These are phyloP conservation scores for Schizosaccharomyces octosporus DNA, from an alignment of 805 yeast species.

Conservation along the genomic window DNA sequence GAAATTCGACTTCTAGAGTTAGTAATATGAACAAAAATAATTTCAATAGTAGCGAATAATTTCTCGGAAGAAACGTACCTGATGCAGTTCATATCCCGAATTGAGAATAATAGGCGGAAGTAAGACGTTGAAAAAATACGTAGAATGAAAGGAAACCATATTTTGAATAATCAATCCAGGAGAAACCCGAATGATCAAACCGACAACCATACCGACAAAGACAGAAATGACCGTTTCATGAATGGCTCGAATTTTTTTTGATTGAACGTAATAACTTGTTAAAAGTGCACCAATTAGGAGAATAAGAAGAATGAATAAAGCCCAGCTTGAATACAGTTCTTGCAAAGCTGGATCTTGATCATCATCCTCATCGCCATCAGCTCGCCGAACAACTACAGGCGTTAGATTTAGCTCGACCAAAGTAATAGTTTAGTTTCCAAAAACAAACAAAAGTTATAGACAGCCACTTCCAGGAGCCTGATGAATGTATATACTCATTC, in stretches of 20 bases:
- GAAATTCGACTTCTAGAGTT: slow-evolving; percentile 43
- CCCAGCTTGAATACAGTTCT: slow-evolving; percentile 95
- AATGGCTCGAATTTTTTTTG: slow-evolving; percentile 73
- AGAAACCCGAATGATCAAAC: slow-evolving; percentile 62
- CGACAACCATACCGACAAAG: slow-evolving; percentile 72
- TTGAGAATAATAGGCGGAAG: slow-evolving; percentile 90
- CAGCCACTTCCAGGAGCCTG: no score
- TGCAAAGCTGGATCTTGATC: slow-evolving; percentile 67
- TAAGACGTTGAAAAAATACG: slow-evolving; percentile 78
- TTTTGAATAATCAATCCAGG: slow-evolving; percentile 97
- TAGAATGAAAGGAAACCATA: slow-evolving; percentile 80
- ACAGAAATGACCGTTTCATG: slow-evolving; percentile 93
- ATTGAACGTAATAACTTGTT: slow-evolving; percentile 85
- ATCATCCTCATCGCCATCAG: slow-evolving; percentile 24
- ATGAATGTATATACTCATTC: no score
- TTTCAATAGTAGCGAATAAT: neutral
- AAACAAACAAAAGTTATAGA: no score
- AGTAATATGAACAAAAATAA: neutral
- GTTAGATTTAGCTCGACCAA: no score
- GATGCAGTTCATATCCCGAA: slow-evolving; percentile 90
- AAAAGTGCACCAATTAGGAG: slow-evolving; percentile 71
- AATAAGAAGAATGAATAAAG: slow-evolving; percentile 61
- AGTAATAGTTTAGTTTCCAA: no score
- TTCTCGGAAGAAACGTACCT: neutral
- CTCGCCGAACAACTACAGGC: neutral